phyloP scores from a whole-genome alignment of 2,329 filamentous ascomycete species.

The Parascedosporium putredinis region DNA sequence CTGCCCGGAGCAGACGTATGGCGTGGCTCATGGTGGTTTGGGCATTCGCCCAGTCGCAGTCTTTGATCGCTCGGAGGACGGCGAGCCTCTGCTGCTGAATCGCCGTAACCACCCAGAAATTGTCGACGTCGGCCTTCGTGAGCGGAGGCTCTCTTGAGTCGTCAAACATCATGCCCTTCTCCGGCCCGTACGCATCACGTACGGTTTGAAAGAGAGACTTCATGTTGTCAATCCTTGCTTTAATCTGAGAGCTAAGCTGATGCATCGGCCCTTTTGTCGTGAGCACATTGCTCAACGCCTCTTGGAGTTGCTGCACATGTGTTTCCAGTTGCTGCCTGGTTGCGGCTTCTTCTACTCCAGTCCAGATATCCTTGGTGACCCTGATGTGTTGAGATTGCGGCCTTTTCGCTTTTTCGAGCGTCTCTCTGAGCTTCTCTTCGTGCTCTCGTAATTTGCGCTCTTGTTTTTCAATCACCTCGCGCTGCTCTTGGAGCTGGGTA shows the following conservation, averaged over 20 bases:
- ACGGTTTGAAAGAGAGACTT: not conserved
- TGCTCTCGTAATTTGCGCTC: not conserved
- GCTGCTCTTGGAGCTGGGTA: not conserved
- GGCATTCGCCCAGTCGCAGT: not conserved
- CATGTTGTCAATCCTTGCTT: not conserved
- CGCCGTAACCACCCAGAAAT: not conserved
- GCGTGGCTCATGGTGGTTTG: not conserved
- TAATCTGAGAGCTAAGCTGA: not conserved
- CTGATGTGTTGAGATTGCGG: too few relatives aligned
- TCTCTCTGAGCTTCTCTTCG: not conserved
- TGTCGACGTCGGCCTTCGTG: constrained; percentile 3
- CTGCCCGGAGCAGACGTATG: not conserved
- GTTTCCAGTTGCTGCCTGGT: not conserved
- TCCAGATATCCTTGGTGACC: too few relatives aligned
- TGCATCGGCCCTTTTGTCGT: not conserved
- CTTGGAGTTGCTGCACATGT: not conserved
- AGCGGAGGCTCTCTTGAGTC: not conserved
- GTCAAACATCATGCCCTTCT: not conserved
- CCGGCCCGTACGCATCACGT: not conserved
- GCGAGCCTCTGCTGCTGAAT: not conserved
- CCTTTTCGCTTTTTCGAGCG: not conserved
- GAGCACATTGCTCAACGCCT: not conserved
- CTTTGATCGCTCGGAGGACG: not conserved
- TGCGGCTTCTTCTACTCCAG: too few relatives aligned
- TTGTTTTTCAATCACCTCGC: too few relatives aligned